These are phyloP conservation scores for Flaveria linearis DNA, from an alignment of 129 eudicot genomes.

Conservation along the genomic window DNA sequence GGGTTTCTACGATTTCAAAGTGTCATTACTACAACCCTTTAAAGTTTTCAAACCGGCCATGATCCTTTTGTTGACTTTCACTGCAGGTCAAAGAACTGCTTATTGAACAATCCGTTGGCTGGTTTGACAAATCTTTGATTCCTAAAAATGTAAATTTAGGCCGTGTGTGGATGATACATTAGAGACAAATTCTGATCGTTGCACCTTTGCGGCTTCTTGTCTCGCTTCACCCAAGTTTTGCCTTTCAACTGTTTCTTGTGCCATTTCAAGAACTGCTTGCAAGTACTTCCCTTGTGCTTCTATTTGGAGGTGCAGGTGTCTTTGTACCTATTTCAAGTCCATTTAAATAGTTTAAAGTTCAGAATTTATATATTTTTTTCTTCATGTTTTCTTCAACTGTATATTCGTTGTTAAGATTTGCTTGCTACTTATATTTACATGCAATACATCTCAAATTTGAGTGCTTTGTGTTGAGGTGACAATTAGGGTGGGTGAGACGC, in stretches of 20 bases:
- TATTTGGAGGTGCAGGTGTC: constrained; percentile 84
- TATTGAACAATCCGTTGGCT: constrained; percentile 55
- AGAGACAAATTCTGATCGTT: constrained; percentile 68
- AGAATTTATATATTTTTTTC: neutral
- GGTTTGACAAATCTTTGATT: constrained; percentile 48
- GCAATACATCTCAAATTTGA: neutral
- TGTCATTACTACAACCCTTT: too few relatives aligned
- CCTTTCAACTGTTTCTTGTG: constrained; percentile 78
- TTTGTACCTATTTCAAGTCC: constrained; percentile 61
- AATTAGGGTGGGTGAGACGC: neutral
- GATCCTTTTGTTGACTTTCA: too few relatives aligned
- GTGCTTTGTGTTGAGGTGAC: constrained; percentile 1
- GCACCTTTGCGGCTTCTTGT: constrained; percentile 70
- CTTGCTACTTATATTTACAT: neutral
- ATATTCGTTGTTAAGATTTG: neutral
- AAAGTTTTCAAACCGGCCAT: too few relatives aligned
- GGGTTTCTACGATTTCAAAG: constrained; percentile 24
- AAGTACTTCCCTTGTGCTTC: constrained; percentile 98
- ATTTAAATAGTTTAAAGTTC: constrained; percentile 6
- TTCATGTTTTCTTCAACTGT: neutral
- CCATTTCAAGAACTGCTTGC: constrained; percentile 83
- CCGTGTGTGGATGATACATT: constrained; percentile 70
- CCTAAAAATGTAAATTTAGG: constrained; percentile 59
- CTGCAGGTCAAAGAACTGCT: constrained; percentile 59
- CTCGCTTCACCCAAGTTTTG: constrained; percentile 73